Evolutionary conservation across 2,329 filamentous ascomycete genomes (phyloP), one percentile per base, ranked within the genome.

Genomic region (Penicillium sp.): DNA sequence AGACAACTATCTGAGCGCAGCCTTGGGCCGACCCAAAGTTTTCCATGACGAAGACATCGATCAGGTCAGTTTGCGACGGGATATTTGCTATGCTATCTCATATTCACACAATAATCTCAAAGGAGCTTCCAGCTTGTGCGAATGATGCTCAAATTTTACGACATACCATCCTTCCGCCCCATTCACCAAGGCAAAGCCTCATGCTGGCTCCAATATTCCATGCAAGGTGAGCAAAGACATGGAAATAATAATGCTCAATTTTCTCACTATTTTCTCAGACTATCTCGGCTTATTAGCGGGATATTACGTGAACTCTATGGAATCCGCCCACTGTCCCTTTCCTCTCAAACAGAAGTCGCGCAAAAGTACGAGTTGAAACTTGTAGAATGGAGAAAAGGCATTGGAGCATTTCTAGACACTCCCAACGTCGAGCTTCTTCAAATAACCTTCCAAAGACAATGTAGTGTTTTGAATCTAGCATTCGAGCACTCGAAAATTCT

Each of bases 131-230:
- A 20, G 33, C 34, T 8, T 50, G 55, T 46, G 55, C 52, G 15
- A 59, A 65, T 21, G 64, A 67, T 49, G 23, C 40, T 10, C 58
- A 64, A 5, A 57, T 67, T 9, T 36, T 45, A 10, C 15, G 12
- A 26, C 49, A 56, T 20, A 46, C 52, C 20, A 59, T 63, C 26
- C 23, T 49, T 10, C 62, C 69, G 10, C 51, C 68, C 29, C 40
- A 64, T 7, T 52, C 61, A 6, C 61, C 61, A 39, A 44, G 64
- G 18, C 73, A 75, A 23, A 68, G 73, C 3, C 64, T 75, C 1
- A 78, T 78, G 75, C 68, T 75, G 50, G 77, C 74, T 6, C 69
- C 75, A 3, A 66, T 78, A 2, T 75, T 75, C 46, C 77, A 79
- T 51, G 69, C 74, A 32, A 75, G 68, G 52, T 49, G 18, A 43